These are phyloP conservation scores for Trifolium repens DNA, from an alignment of 306 rosid genomes.

Conservation along the genomic window DNA sequence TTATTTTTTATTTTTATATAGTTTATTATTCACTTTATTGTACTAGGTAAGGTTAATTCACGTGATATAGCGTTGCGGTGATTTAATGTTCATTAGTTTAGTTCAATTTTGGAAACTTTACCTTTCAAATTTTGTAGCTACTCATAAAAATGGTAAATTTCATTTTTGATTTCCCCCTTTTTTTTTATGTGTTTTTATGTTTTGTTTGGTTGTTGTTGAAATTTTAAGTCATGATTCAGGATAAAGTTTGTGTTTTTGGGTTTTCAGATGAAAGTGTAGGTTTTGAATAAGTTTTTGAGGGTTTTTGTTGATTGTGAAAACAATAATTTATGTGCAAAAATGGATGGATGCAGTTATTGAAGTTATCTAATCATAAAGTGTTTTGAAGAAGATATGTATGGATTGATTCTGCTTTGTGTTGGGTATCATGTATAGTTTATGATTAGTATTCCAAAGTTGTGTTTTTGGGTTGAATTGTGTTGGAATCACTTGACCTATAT, in stretches of 20 bases:
- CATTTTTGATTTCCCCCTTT: background rate
- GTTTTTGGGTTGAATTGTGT: conserved; percentile 10
- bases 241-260: background rate
- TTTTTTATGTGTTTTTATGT: background rate
- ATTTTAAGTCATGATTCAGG: background rate
- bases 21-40: background rate
- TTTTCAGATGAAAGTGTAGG: conserved; percentile 28
- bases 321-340: background rate
- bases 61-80: conserved; percentile 11
- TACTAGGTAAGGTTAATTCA: conserved; percentile 12
- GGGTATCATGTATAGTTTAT: conserved; percentile 3
- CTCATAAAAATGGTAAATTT: conserved; percentile 15
- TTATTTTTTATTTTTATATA: background rate
- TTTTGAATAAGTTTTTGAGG: background rate
- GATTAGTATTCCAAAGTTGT: background rate
- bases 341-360: conserved; percentile 8
- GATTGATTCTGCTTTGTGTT: background rate
- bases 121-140: conserved; percentile 1
- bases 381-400: conserved; percentile 1
- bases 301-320: conserved; percentile 14
- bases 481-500: conserved; percentile 2
- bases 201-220: conserved; percentile 21
- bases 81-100: conserved; percentile 35
- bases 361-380: background rate
- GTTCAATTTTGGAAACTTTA: conserved; percentile 12